Conservation (phyloP, 371 early-diverging fungal genomes). For the Lichtheimia ornata region DNA sequence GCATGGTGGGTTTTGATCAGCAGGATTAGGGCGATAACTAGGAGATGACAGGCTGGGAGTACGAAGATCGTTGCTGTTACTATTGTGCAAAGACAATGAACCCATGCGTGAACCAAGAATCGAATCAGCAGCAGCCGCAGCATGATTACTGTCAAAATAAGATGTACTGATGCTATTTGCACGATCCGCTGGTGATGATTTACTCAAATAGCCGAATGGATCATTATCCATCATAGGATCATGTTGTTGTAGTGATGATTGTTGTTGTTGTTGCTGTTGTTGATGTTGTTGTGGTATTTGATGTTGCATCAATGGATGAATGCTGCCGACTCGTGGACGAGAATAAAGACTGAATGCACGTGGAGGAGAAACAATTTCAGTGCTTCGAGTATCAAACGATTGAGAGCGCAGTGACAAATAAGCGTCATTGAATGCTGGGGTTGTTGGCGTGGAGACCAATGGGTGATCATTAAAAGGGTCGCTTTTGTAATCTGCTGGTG, state of each 20-base stretch:
- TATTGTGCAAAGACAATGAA: slow-evolving; percentile 12
- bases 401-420: slow-evolving; percentile 33
- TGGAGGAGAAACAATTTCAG: slow-evolving; percentile 20
- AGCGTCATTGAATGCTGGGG: slow-evolving; percentile 29
- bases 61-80: slow-evolving; percentile 7
- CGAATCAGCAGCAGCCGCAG: neutral
- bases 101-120: slow-evolving; percentile 14
- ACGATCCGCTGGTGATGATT: slow-evolving; percentile 62
- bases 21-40: slow-evolving; percentile 25
- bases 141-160: slow-evolving; percentile 3
- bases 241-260: slow-evolving; percentile 1
- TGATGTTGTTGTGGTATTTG: slow-evolving; percentile 9
- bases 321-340: slow-evolving; percentile 1
- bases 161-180: slow-evolving; percentile 15
- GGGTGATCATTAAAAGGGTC: slow-evolving; percentile 55
- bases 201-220: slow-evolving; percentile 90
- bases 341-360: slow-evolving; percentile 28
- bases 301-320: slow-evolving; percentile 5
- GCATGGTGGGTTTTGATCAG: slow-evolving; percentile 93
- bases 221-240: slow-evolving; percentile 58
- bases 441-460: slow-evolving; percentile 31
- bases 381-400: slow-evolving; percentile 34
- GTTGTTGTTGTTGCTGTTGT: neutral
- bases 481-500: slow-evolving; percentile 58
- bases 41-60: slow-evolving; percentile 21